Evolutionary conservation across 2,329 filamentous ascomycete genomes (phyloP).

Genomic region (Exophiala dermatitidis): DNA sequence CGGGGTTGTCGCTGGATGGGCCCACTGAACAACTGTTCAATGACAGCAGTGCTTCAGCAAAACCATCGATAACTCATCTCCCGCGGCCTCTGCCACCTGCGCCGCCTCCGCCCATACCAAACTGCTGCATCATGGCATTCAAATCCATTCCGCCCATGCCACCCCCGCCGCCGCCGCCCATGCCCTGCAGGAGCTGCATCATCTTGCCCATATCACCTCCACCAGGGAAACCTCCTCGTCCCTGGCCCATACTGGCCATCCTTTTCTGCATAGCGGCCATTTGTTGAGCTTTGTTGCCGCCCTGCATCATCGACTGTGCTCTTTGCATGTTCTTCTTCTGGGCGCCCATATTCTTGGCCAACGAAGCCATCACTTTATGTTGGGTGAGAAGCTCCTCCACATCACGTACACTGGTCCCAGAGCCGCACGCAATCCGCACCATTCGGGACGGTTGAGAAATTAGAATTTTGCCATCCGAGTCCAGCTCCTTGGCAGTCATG

Average conservation of each 20-base stretch:
- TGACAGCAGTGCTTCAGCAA: too few relatives aligned
- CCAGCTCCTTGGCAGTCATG: slow-evolving; percentile 94
- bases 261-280: slow-evolving; percentile 96
- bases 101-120: slow-evolving; percentile 36
- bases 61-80: slow-evolving; percentile 25
- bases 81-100: slow-evolving; percentile 37
- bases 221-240: slow-evolving; percentile 50
- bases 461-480: slow-evolving; percentile 90
- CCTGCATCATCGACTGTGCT: slow-evolving; percentile 84
- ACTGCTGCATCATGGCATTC: slow-evolving; percentile 66
- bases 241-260: slow-evolving; percentile 81
- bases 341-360: slow-evolving; percentile 98
- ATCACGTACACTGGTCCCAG: slow-evolving; percentile 82
- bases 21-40: too few relatives aligned
- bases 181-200: slow-evolving; percentile 93
- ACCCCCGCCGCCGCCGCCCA: slow-evolving; percentile 53
- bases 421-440: slow-evolving; percentile 83
- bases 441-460: slow-evolving; percentile 87
- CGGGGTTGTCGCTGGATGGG: too few relatives aligned
- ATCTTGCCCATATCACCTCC: slow-evolving; percentile 68
- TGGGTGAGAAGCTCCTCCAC: slow-evolving; percentile 97
- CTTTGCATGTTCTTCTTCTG: slow-evolving; percentile 97
- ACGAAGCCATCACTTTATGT: slow-evolving; percentile 96
- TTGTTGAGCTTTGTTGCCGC: slow-evolving; percentile 78
- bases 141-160: slow-evolving; percentile 55